Base-by-base conservation (phyloP, 2,329 filamentous ascomycete species). In the Sclerotinia borealis region DNA sequence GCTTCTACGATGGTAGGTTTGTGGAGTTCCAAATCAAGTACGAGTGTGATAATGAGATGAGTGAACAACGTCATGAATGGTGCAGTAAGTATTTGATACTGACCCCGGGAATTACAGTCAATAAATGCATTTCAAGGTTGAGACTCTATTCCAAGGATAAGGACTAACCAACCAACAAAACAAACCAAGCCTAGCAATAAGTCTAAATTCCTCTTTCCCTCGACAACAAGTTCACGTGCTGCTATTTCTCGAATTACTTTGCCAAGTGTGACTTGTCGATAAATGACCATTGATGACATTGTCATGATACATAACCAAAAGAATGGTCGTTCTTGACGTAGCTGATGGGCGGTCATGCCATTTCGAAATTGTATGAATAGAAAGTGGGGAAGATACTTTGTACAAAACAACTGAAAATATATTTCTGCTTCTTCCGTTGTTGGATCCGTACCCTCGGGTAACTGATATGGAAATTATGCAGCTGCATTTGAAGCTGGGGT, bases 261-360 rank as follows among this genome's bases (percentile, higher is more conserved):
- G 45, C 75, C 75, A 47, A 81, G 68, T 1, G 72, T 71, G 0
- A 72, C 54, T 63, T 83, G 80, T 56, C 78, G 75, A 5, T 73
- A 68, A 0, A 74, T 72, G 1, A 78, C 78, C 66, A 76, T 79
- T 52, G 76, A 77, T 2, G 79, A 77, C 9, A 82, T 71, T 41
- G 79, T 75, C 69, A 79, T 76, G 50, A 85, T 81, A 45, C 77
- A 78, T 13, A 81, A 68, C 78, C 80, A 83, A 6, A 84, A 68
- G 56, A 83, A 83, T 0, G 84, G 82, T 2, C 75, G 72, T 25
- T 77, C 72, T 8, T 70, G 70, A 3, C 72, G 76, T 1, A 85
- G 72, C 22, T 73, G 67, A 41, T 73, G 69, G 2, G 79, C 76
- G 0, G 76, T 77, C 63, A 75, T 73, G 17, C 74, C 72, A 0